A percentile compares a stretch with the other conserved stretches of the same genome.
These are phyloP conservation scores for Pythium phragmiticola DNA, from an alignment of 352 stramenopile genomes.

Conservation along the genomic window DNA sequence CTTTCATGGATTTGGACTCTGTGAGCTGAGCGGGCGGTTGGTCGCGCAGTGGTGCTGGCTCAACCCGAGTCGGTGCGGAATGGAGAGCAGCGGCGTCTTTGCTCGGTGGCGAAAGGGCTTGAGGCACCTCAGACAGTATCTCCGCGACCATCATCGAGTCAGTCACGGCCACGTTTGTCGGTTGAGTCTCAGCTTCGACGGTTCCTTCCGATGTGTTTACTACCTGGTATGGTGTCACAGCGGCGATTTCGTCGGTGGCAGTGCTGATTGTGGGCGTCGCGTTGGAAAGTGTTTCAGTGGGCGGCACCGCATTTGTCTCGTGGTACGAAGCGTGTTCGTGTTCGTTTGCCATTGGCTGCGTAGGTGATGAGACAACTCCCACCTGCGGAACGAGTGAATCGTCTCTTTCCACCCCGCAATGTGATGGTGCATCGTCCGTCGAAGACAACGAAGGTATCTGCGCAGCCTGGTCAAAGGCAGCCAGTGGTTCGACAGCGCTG, in stretches of 20 bases:
- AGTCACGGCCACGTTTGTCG: no score
- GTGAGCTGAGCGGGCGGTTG: background rate
- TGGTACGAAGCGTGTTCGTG: no score
- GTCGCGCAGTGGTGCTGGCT: background rate
- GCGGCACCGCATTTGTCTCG: no score
- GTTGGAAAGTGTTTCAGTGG: no score
- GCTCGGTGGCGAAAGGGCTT: no score
- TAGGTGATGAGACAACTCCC: no score
- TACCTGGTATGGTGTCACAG: background rate
- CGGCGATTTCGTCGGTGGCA: background rate
- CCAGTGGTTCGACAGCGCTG: background rate
- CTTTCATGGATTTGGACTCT: slow-evolving; percentile 8
- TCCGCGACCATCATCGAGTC: background rate
- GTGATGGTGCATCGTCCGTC: background rate
- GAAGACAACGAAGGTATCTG: background rate
- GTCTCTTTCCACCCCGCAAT: background rate
- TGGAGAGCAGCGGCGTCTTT: background rate
- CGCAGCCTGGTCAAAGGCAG: background rate
- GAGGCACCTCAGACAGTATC: background rate
- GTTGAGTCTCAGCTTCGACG: background rate
- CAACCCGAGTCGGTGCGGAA: background rate
- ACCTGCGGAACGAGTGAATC: no score
- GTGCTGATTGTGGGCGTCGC: background rate
- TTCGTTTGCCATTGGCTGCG: no score
- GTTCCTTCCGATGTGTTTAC: background rate